A percentile compares a stretch with the other conserved stretches of the same genome.
These are phyloP conservation scores for Teratosphaeria viscida DNA, from an alignment of 2,329 filamentous ascomycete genomes.

Conservation along the genomic window DNA sequence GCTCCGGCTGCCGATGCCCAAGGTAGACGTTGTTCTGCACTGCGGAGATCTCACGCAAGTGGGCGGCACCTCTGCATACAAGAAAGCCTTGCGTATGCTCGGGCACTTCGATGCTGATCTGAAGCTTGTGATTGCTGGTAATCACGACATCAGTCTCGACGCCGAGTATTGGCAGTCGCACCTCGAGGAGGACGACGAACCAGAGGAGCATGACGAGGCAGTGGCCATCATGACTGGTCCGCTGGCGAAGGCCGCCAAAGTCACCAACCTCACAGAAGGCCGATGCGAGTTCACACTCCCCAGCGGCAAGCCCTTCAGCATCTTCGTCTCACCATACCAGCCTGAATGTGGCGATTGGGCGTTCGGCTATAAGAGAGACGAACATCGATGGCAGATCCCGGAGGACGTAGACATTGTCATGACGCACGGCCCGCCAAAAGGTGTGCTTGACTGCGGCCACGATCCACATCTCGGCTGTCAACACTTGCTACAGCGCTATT, in stretches of 20 bases:
- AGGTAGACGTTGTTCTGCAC: constrained; percentile 28
- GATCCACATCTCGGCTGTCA: constrained; percentile 31
- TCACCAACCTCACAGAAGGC: constrained; percentile 46
- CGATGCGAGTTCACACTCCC: constrained; percentile 34
- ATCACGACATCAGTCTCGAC: constrained; percentile 26
- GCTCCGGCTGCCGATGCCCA: neutral
- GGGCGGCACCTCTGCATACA: constrained; percentile 21
- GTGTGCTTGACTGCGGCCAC: constrained; percentile 17
- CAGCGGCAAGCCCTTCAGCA: constrained; percentile 38
- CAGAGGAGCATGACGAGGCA: constrained; percentile 6
- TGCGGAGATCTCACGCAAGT: constrained; percentile 30
- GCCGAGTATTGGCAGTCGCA: constrained; percentile 22
- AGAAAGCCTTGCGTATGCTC: constrained; percentile 20
- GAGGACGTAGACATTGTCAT: constrained; percentile 28
- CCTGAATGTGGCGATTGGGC: constrained; percentile 43
- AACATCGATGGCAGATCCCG: constrained; percentile 17
- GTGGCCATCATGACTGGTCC: neutral
- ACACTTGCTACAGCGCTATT: constrained; percentile 37
- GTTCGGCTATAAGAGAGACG: constrained; percentile 42
- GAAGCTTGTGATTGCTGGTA: constrained; percentile 30
- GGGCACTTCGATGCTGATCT: constrained; percentile 22
- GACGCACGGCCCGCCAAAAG: constrained; percentile 30
- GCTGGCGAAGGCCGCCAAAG: constrained; percentile 31
- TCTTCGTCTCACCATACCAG: constrained; percentile 45
- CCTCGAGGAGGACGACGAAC: constrained; percentile 23